Evolutionary conservation across 345 rosid genomes (phyloP).

Genomic region (Turnera subulata): DNA sequence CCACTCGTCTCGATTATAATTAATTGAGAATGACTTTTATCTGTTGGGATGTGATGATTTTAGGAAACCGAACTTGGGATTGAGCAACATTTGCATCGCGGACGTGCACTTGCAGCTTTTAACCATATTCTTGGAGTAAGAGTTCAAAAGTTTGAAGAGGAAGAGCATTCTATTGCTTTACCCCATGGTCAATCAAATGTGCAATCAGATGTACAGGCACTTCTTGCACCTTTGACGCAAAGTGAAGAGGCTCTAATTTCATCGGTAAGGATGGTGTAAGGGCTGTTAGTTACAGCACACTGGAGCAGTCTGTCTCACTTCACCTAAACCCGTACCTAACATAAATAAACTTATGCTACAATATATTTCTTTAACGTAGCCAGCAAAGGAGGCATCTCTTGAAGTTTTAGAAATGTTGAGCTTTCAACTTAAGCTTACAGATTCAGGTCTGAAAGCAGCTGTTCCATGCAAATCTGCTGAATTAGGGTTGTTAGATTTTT

Average conservation of each 20-base stretch:
- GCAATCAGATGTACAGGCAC: slow-evolving; percentile 85
- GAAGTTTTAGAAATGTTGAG: background rate
- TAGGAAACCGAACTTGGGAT: slow-evolving; percentile 86
- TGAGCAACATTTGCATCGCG: slow-evolving; percentile 94
- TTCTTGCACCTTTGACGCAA: slow-evolving; percentile 66
- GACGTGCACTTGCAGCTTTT: slow-evolving; percentile 95
- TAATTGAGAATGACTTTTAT: background rate
- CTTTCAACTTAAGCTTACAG: background rate
- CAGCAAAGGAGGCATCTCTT: background rate
- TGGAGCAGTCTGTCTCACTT: no score
- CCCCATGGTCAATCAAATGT: slow-evolving; percentile 57
- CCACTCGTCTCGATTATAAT: background rate
- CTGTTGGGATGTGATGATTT: slow-evolving; percentile 13
- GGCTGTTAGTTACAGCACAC: background rate
- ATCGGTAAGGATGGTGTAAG: slow-evolving; percentile 51
- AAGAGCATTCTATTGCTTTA: slow-evolving; percentile 47
- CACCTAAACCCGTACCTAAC: no score
- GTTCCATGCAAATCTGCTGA: background rate
- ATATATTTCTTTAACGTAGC: background rate
- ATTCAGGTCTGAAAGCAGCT: background rate
- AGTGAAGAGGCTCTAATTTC: slow-evolving; percentile 74
- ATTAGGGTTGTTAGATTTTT: no score
- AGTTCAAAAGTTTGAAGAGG: slow-evolving; percentile 62
- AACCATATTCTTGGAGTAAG: slow-evolving; percentile 70
- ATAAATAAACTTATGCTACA: background rate